Percentiles rank a stretch among this genome's conserved stretches.
These are phyloP conservation scores for Jaenimonas drosophilae DNA, from an alignment of 208 protist species.

Conservation along the genomic window DNA sequence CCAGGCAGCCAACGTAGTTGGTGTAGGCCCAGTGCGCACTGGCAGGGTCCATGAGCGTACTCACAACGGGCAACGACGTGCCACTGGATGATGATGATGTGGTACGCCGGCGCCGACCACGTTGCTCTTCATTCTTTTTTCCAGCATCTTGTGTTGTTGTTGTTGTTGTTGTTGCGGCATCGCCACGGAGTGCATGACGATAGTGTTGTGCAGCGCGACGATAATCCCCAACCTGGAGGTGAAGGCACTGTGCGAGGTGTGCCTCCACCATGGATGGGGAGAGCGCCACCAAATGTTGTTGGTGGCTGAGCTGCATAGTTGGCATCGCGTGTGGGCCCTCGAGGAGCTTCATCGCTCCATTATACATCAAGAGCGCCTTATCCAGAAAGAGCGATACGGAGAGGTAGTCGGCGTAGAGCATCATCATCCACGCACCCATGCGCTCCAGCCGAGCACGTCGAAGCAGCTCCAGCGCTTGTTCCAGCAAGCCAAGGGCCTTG, in stretches of 20 bases:
- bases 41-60: conserved; percentile 20
- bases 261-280: conserved; percentile 43
- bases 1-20: conserved; percentile 60
- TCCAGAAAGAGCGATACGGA: conserved; percentile 35
- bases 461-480: conserved; percentile 39
- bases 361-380: conserved; percentile 45
- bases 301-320: conserved; percentile 11
- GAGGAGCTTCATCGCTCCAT: conserved; percentile 30
- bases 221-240: conserved; percentile 62
- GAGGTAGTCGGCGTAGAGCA: conserved; percentile 61
- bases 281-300: conserved; percentile 17
- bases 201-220: conserved; percentile 52
- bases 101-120: background rate
- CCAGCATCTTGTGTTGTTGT: too few relatives aligned
- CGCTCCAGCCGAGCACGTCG: conserved; percentile 23
- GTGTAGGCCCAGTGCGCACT: conserved; percentile 46
- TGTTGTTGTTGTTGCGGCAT: too few relatives aligned
- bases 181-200: conserved; percentile 19
- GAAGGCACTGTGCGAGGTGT: conserved; percentile 57
- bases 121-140: background rate
- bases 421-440: conserved; percentile 36
- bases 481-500: conserved; percentile 47
- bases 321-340: background rate
- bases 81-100: conserved; percentile 1
- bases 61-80: background rate